Evolutionary conservation across 1,284 basidiomycete genomes (phyloP).

Genomic region (Cutaneotrichosporon mucoides): DNA sequence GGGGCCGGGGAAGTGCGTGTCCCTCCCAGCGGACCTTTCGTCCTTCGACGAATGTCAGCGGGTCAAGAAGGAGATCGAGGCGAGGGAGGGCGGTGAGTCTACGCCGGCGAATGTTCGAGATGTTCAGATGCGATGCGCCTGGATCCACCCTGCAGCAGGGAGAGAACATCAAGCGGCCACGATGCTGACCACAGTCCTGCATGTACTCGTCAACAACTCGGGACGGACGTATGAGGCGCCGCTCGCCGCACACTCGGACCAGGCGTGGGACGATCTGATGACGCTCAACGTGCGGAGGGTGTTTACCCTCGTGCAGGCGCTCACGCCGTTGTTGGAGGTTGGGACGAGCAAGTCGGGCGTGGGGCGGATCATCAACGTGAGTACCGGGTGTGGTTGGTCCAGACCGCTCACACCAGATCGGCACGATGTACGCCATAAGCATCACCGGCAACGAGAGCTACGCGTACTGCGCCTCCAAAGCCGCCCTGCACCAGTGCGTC

Average conservation of each 20-base stretch:
- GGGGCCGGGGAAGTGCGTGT: slow-evolving; percentile 56
- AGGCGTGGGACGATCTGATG: slow-evolving; percentile 12
- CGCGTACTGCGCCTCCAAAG: slow-evolving; percentile 64
- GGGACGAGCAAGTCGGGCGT: slow-evolving; percentile 49
- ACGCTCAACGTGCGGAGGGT: slow-evolving; percentile 12
- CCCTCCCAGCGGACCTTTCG: slow-evolving; percentile 59
- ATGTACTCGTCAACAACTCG: slow-evolving; percentile 54
- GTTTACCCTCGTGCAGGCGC: slow-evolving; percentile 3
- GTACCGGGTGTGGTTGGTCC: too few species aligned
- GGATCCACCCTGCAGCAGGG: too few species aligned
- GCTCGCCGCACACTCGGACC: slow-evolving; percentile 9
- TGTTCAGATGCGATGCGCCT: too few species aligned
- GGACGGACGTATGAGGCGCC: slow-evolving; percentile 20
- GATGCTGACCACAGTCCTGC: slow-evolving; percentile 44
- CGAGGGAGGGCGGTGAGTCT: slow-evolving; percentile 49
- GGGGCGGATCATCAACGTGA: slow-evolving; percentile 57
- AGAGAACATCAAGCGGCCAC: too few species aligned
- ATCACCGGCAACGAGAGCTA: slow-evolving; percentile 63
- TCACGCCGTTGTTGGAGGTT: slow-evolving; percentile 52
- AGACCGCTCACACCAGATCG: slow-evolving; percentile 46
- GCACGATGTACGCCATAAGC: slow-evolving; percentile 59
- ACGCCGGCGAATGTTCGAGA: background rate
- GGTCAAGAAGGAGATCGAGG: slow-evolving; percentile 53
- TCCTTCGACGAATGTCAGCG: slow-evolving; percentile 55
- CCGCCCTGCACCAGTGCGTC: slow-evolving; percentile 43